Conservation (phyloP, 2,329 filamentous ascomycete species). For the Aspergillus ustus region DNA sequence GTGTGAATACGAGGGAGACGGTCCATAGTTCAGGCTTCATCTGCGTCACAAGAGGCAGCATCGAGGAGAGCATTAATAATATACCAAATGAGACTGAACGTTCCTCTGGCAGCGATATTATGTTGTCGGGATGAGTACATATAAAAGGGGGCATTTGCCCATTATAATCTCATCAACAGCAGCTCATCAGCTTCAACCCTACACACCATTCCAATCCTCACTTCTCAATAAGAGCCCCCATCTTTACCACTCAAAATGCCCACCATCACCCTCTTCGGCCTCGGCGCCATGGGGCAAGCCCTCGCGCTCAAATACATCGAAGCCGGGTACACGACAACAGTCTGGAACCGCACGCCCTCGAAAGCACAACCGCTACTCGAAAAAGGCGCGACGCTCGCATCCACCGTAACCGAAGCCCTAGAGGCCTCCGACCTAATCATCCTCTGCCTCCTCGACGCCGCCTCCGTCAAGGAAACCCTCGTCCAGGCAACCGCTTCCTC, state of each 20-base stretch:
- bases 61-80: not conserved
- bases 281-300: constrained; percentile 22
- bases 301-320: constrained; percentile 16
- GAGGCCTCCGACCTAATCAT: constrained; percentile 13
- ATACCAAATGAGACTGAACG: not conserved
- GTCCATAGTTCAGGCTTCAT: not conserved
- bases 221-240: not conserved
- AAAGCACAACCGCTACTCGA: constrained; percentile 14
- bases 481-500: not conserved
- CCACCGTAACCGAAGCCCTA: constrained; percentile 2
- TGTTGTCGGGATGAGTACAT: too few species aligned
- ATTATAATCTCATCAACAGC: not conserved
- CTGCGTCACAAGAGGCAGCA: not conserved
- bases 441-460: constrained; percentile 19
- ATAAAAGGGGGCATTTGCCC: not conserved
- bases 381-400: constrained; percentile 11
- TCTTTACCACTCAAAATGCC: not conserved
- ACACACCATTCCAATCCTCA: too few species aligned
- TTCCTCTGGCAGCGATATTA: not conserved
- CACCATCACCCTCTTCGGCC: constrained; percentile 18
- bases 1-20: not conserved
- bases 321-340: constrained; percentile 7
- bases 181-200: not conserved
- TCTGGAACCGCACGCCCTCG: constrained; percentile 20
- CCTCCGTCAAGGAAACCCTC: constrained; percentile 7